These are phyloP conservation scores for Chenopodium suecicum DNA, from an alignment of 148 eudicot genomes.

Conservation along the genomic window DNA sequence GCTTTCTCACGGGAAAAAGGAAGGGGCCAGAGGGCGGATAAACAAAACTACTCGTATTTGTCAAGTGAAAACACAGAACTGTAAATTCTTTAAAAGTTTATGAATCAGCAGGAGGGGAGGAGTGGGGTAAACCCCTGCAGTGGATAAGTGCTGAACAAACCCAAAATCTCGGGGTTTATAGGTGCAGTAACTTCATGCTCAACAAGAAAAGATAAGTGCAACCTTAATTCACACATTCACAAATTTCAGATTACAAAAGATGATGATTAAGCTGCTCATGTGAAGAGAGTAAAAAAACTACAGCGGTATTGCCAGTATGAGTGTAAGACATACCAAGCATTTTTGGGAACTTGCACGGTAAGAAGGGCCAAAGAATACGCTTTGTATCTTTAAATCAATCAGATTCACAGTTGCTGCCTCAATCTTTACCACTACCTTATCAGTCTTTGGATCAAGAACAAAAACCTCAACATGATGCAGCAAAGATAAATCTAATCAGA, in stretches of 20 bases:
- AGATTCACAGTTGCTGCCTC: slow-evolving; percentile 82
- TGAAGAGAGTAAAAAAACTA: background rate
- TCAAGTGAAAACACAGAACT: no score
- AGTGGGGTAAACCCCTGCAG: background rate
- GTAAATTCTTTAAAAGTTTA: no score
- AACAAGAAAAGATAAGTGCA: background rate
- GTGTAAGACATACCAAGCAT: slow-evolving; percentile 54
- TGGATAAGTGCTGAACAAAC: no score
- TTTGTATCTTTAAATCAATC: slow-evolving; percentile 69
- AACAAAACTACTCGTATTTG: no score
- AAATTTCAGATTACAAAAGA: background rate
- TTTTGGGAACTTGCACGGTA: slow-evolving; percentile 62
- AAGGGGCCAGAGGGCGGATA: no score
- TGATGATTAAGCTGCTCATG: background rate
- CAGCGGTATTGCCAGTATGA: background rate
- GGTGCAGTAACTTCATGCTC: background rate
- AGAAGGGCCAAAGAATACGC: slow-evolving; percentile 43
- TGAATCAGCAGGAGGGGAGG: background rate
- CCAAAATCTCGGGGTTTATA: background rate
- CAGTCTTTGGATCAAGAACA: slow-evolving; percentile 53
- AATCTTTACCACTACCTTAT: background rate
- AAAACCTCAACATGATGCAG: slow-evolving; percentile 77
- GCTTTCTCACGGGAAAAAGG: no score
- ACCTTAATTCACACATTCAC: background rate
- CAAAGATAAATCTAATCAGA: slow-evolving; percentile 7